A percentile compares a stretch with the other conserved stretches of the same genome.
Conservation (phyloP, 1,139 yeast species). For the Debaryomycetaceae sp. region DNA sequence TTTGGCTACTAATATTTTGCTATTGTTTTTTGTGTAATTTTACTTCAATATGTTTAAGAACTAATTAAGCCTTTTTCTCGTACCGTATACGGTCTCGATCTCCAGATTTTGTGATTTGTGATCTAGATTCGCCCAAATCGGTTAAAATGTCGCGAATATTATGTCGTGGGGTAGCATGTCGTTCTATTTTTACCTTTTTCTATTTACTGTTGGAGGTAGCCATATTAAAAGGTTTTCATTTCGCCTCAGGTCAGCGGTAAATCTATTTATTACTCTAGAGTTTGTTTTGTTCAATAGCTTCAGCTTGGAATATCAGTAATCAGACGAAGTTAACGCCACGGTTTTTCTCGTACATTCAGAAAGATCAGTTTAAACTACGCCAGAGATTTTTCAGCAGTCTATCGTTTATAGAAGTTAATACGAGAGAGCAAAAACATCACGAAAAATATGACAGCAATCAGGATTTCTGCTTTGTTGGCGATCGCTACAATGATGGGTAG, state of each 20-base stretch:
- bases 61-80: neutral
- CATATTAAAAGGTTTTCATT: neutral
- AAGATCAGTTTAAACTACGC: too few relatives aligned
- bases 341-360: too few relatives aligned
- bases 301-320: neutral
- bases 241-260: neutral
- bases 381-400: neutral
- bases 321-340: too few relatives aligned
- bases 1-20: too few relatives aligned
- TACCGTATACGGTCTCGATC: neutral
- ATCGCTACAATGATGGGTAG: slow-evolving; percentile 47
- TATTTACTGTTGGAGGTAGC: neutral
- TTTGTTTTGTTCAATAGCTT: neutral
- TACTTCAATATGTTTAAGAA: neutral
- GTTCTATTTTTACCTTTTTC: neutral
- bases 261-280: neutral
- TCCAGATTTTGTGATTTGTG: neutral
- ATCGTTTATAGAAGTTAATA: slow-evolving; percentile 2
- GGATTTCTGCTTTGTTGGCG: slow-evolving; percentile 44
- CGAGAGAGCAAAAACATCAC: neutral
- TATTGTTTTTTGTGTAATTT: neutral
- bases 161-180: neutral
- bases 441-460: slow-evolving; percentile 5
- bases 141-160: neutral
- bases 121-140: slow-evolving; percentile 2